Percentiles rank a stretch among this genome's conserved stretches.
Evolutionary conservation across 306 rosid genomes (phyloP).

Genomic region (Ochetophila trinervis): DNA sequence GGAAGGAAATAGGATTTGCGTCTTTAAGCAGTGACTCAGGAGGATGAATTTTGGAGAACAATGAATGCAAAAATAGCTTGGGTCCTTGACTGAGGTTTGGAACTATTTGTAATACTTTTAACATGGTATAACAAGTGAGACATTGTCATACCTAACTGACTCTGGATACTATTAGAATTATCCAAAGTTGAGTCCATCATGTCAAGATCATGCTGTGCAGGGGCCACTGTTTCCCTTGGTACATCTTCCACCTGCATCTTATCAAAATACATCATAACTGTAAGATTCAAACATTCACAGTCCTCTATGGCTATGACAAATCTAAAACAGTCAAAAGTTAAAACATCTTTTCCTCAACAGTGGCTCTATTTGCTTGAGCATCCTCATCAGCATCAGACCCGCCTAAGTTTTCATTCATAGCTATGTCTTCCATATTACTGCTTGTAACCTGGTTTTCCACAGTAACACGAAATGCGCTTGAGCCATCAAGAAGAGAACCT

Average conservation of each 20-base stretch:
- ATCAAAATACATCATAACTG: slow-evolving; percentile 22
- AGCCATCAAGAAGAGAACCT: slow-evolving; percentile 26
- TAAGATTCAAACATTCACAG: slow-evolving; percentile 23
- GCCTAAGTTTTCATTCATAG: slow-evolving; percentile 26
- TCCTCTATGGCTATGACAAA: slow-evolving; percentile 5
- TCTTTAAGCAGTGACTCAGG: no score
- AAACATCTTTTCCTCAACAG: slow-evolving; percentile 24
- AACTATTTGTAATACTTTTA: no score
- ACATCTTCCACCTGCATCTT: slow-evolving; percentile 45
- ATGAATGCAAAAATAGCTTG: no score
- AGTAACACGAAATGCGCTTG: slow-evolving; percentile 33
- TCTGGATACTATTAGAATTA: slow-evolving; percentile 6
- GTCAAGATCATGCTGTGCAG: slow-evolving; percentile 23
- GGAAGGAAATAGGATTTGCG: no score
- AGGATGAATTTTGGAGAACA: no score
- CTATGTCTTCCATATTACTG: slow-evolving; percentile 21
- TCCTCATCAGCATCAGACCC: slow-evolving; percentile 17
- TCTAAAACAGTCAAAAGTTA: not conserved
- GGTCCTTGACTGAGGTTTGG: no score
- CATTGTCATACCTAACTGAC: slow-evolving; percentile 42
- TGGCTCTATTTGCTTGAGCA: slow-evolving; percentile 29
- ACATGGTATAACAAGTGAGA: slow-evolving; percentile 13
- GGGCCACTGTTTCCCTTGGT: slow-evolving; percentile 30
- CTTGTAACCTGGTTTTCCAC: slow-evolving; percentile 30
- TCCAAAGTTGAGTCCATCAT: slow-evolving; percentile 26